These are phyloP conservation scores for Trapa bicornis DNA, from an alignment of 345 rosid species.

Conservation along the genomic window DNA sequence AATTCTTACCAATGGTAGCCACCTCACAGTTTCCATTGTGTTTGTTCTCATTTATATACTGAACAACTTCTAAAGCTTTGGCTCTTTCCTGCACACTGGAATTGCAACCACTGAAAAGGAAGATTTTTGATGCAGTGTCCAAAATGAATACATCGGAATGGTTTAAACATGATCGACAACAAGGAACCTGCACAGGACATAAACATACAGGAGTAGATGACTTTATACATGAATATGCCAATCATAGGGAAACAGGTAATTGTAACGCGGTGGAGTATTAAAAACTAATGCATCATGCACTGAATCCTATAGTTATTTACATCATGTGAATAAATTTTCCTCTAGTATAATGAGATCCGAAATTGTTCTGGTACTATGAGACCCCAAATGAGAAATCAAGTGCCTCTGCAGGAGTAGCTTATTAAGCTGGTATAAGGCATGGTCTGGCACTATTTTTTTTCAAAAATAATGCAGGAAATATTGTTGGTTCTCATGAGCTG, in stretches of 20 bases:
- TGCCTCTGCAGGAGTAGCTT: not conserved
- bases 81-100: slow-evolving; percentile 81
- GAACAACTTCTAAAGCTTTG: slow-evolving; percentile 76
- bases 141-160: slow-evolving; percentile 69
- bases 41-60: slow-evolving; percentile 54
- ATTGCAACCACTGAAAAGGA: slow-evolving; percentile 75
- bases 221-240: not conserved
- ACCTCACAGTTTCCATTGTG: slow-evolving; percentile 71
- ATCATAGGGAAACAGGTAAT: not conserved
- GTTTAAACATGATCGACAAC: slow-evolving; percentile 70
- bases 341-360: not conserved
- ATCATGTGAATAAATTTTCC: not conserved
- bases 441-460: not conserved
- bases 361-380: not conserved
- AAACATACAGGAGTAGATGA: not conserved
- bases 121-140: slow-evolving; percentile 72
- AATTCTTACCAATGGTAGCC: slow-evolving; percentile 55
- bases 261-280: not conserved
- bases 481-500: not conserved
- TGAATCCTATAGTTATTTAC: not conserved
- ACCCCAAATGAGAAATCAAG: not conserved
- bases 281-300: not conserved
- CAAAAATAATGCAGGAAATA: not conserved
- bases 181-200: slow-evolving; percentile 43
- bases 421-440: not conserved